Evolutionary conservation across 768 basidiomycete genomes (phyloP).

Genomic region (Naganishia randhawae): DNA sequence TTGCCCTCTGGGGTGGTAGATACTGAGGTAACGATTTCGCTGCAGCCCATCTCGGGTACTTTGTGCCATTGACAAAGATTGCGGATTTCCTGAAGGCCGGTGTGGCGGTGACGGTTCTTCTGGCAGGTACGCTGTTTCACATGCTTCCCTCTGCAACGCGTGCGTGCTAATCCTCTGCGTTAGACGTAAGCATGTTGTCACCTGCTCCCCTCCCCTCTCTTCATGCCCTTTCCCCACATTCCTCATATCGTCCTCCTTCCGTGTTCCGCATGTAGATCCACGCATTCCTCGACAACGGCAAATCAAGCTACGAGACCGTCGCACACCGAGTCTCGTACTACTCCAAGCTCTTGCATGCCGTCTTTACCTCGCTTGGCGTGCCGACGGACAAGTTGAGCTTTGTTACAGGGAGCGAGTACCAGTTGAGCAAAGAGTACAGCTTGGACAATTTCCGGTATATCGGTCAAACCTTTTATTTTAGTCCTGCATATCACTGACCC

Average conservation of each 20-base stretch:
- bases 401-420: constrained; percentile 86
- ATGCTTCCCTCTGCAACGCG: background rate
- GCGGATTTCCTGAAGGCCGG: constrained; percentile 91
- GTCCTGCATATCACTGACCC: background rate
- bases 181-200: background rate
- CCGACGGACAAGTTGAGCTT: constrained; percentile 78
- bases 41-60: constrained; percentile 93
- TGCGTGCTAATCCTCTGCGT: constrained; percentile 58
- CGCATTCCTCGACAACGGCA: constrained; percentile 94
- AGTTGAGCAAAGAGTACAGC: constrained; percentile 84
- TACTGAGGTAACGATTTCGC: background rate
- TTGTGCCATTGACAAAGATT: constrained; percentile 89
- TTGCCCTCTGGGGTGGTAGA: no score
- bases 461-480: background rate
- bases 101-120: constrained; percentile 52
- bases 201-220: background rate
- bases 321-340: constrained; percentile 86
- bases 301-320: constrained; percentile 90
- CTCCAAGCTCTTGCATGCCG: constrained; percentile 69
- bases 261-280: constrained; percentile 60
- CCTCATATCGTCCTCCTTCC: constrained; percentile 9
- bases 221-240: background rate
- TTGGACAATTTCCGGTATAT: constrained; percentile 77
- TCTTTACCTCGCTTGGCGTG: constrained; percentile 84
- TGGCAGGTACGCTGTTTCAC: constrained; percentile 28